Evolutionary conservation across 306 rosid species (phyloP), one percentile per base, ranked within the genome.

Genomic region (Quercus agrifolia): DNA sequence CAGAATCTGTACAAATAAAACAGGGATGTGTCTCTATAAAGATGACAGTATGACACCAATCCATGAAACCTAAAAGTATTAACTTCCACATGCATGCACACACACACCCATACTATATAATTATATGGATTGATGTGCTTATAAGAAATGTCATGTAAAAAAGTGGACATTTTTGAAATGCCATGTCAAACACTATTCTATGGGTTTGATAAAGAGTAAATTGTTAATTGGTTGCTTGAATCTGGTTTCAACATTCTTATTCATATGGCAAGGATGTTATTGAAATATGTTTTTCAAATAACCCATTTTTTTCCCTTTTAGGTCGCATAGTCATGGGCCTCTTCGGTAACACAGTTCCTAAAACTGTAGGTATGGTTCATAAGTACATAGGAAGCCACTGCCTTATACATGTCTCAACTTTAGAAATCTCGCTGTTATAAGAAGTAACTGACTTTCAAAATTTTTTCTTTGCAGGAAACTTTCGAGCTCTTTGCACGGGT

Each of bases 401-500:
- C 54, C 31, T 17, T 44, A 5, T 33, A 25, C 44, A 3, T 44
- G 44, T 74, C 15, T 84, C n/a, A 41, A 5, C 46, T 18, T 69
- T 58, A 63, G 61, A 23, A 14, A 23, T 67, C 44, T 31, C 38
- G 5, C 74, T 1, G 0, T 51, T 61, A 17, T 41, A 55, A 13
- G 78, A 66, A 44, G 62, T 74, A 80, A 20, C 85, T 76, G 20
- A 55, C 68, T 49, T 73, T 56, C 13, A 31, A 17, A 31, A 56
- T 86, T 67, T 79, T 70, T 67, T 61, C 79, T 76, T 74, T 89
- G 90, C 98, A 91, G 92, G 87, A 81, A 93, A 93, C 81, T 93
- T 93, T 66, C 92, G 95, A 77, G 95, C 95, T 1, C 98, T 91
- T 80, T 91, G 97, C 86, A 93, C 97, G 1, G 98, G 98, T 91